Evolutionary conservation across 768 basidiomycete genomes (phyloP).

Genomic region (Naganishia friedmannii): DNA sequence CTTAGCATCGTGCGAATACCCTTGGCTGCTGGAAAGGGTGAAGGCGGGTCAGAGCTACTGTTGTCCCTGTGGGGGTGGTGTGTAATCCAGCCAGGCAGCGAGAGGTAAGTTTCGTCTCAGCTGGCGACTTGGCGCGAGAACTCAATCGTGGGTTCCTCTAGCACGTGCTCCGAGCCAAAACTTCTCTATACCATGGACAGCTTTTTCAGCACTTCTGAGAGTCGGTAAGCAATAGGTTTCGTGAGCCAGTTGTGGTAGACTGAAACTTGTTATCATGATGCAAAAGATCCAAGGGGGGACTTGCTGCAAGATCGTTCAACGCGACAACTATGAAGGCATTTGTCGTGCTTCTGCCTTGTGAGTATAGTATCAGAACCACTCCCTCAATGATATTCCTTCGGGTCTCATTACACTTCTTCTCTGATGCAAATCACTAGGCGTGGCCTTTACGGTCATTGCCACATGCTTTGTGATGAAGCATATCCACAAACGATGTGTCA

Average conservation of each 20-base stretch:
- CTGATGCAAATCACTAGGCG: background rate
- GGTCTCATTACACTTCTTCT: no score
- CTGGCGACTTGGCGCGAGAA: background rate
- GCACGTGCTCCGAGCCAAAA: slow-evolving; percentile 10
- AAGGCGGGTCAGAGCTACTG: background rate
- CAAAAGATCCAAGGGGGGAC: background rate
- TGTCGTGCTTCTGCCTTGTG: slow-evolving; percentile 3
- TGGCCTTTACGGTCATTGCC: background rate
- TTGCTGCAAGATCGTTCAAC: background rate
- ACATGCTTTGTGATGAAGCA: slow-evolving; percentile 9
- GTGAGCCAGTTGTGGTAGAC: background rate
- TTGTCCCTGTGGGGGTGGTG: slow-evolving; percentile 27
- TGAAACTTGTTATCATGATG: background rate
- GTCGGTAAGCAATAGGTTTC: background rate
- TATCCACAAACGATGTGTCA: slow-evolving; percentile 6
- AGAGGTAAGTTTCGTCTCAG: slow-evolving; percentile 1
- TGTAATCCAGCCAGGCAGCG: background rate
- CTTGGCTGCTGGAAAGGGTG: slow-evolving; percentile 2
- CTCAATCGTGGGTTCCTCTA: background rate
- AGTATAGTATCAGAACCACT: background rate
- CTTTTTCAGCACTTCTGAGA: background rate
- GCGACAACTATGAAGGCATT: slow-evolving; percentile 7
- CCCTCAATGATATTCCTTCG: background rate
- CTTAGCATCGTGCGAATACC: slow-evolving; percentile 21
- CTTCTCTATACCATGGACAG: slow-evolving; percentile 24